These are phyloP conservation scores for Euphorbia lathyris DNA, from an alignment of 345 rosid genomes.

Conservation along the genomic window DNA sequence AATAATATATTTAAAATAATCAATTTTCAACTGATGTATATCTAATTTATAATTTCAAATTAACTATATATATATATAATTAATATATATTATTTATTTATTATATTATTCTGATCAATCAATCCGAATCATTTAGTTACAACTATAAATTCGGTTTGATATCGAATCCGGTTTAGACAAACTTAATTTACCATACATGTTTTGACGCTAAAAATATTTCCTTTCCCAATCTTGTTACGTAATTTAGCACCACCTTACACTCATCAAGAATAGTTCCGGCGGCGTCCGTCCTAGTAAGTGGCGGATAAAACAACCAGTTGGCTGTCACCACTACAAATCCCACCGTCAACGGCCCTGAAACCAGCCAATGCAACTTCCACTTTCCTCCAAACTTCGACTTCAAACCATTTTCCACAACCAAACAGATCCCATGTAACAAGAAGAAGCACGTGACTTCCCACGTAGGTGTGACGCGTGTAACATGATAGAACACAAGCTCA, in stretches of 20 bases:
- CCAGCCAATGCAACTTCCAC: constrained; percentile 21
- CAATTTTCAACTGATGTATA: too few species aligned
- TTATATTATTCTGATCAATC: too few species aligned
- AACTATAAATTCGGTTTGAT: too few species aligned
- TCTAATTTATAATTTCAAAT: too few species aligned
- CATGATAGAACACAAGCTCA: constrained; percentile 26
- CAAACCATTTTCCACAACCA: constrained; percentile 27
- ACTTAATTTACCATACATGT: too few species aligned
- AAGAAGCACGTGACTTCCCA: constrained; percentile 40
- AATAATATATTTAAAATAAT: too few species aligned
- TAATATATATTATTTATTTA: too few species aligned
- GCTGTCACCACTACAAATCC: constrained; percentile 33
- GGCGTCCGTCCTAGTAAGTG: constrained; percentile 19
- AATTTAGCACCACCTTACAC: constrained; percentile 7
- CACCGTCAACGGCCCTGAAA: constrained; percentile 29
- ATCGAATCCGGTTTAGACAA: too few species aligned
- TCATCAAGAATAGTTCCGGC: constrained; percentile 18
- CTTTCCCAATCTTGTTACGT: background rate
- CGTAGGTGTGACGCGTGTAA: constrained; percentile 25
- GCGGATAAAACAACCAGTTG: constrained; percentile 45
- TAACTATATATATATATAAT: too few species aligned
- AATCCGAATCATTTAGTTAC: too few species aligned
- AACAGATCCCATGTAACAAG: constrained; percentile 34
- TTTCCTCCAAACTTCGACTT: constrained; percentile 17
- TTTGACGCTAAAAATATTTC: too few species aligned